phyloP scores from a whole-genome alignment of 2,329 filamentous ascomycete species.

The Fusarium annulatum region DNA sequence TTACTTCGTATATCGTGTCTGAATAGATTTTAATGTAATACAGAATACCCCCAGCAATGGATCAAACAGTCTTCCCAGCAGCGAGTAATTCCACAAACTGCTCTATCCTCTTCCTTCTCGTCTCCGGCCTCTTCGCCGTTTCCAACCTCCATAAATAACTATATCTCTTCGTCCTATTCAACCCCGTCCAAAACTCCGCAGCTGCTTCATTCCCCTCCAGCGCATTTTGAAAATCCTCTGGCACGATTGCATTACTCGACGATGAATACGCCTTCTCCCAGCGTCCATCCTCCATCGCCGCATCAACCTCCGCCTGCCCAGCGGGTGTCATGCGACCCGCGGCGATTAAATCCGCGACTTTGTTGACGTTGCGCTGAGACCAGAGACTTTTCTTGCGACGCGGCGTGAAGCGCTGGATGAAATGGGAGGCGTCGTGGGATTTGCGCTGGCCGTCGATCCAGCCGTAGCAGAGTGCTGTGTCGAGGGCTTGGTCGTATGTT shows the following conservation, averaged over 20 bases:
- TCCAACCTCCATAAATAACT: conserved; percentile 58
- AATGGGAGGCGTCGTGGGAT: conserved; percentile 57
- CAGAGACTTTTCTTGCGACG: conserved; percentile 65
- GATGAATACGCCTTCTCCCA: conserved; percentile 69
- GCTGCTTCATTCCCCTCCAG: conserved; percentile 53
- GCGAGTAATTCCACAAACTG: conserved; percentile 55
- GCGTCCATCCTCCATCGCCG: conserved; percentile 66
- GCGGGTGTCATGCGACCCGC: conserved; percentile 61
- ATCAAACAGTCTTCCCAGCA: conserved; percentile 36
- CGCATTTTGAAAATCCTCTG: conserved; percentile 60
- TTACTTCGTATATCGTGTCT: not conserved
- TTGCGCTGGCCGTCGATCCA: conserved; percentile 71
- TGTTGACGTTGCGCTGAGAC: conserved; percentile 69
- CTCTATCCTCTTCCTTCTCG: conserved; percentile 52
- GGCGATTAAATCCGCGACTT: conserved; percentile 57
- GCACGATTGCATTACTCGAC: conserved; percentile 57
- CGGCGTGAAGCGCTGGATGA: conserved; percentile 68
- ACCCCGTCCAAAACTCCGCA: conserved; percentile 52
- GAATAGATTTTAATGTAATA: conserved; percentile 8
- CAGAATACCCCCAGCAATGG: conserved; percentile 38
- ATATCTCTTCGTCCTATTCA: conserved; percentile 60
- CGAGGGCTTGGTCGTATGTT: conserved; percentile 63
- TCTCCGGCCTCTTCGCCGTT: conserved; percentile 54
- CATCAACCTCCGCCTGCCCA: conserved; percentile 62
- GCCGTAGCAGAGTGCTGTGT: conserved; percentile 68